Evolutionary conservation across 805 yeast genomes (phyloP).

Genomic region (Kodamaea kaohsiungensis): DNA sequence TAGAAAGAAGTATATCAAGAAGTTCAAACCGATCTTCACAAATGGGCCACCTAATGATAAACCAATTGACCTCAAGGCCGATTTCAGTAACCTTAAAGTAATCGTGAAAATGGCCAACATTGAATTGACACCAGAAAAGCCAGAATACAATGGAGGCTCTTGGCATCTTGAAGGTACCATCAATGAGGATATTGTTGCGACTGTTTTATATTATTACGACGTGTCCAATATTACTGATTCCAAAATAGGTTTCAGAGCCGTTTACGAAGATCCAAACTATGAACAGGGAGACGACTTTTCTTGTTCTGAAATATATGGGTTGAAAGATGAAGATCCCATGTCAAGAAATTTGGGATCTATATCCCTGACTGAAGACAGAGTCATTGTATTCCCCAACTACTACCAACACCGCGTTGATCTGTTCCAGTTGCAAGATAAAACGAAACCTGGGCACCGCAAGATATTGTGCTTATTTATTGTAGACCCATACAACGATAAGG

Average conservation of each 20-base stretch:
- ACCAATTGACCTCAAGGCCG: conserved; percentile 14
- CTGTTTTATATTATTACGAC: conserved; percentile 42
- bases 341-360: conserved; percentile 25
- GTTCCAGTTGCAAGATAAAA: conserved; percentile 35
- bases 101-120: conserved; percentile 43
- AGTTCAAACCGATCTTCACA: conserved; percentile 2
- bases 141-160: conserved; percentile 38
- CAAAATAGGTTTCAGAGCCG: conserved; percentile 29
- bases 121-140: conserved; percentile 41
- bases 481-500: conserved; percentile 35
- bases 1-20: background rate
- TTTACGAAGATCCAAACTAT: conserved; percentile 33
- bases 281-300: conserved; percentile 33
- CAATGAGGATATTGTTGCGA: conserved; percentile 44
- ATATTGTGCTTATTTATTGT: conserved; percentile 40
- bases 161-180: conserved; percentile 47
- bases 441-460: conserved; percentile 38
- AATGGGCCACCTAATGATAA: conserved; percentile 5
- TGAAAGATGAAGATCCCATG: conserved; percentile 31
- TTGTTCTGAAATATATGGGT: conserved; percentile 25
- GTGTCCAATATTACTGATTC: conserved; percentile 38
- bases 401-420: conserved; percentile 42
- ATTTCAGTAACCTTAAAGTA: conserved; percentile 31
- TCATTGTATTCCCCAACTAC: conserved; percentile 39
- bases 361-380: conserved; percentile 23